Evolutionary conservation across 345 rosid genomes (phyloP).

Genomic region (Hypericum perforatum): DNA sequence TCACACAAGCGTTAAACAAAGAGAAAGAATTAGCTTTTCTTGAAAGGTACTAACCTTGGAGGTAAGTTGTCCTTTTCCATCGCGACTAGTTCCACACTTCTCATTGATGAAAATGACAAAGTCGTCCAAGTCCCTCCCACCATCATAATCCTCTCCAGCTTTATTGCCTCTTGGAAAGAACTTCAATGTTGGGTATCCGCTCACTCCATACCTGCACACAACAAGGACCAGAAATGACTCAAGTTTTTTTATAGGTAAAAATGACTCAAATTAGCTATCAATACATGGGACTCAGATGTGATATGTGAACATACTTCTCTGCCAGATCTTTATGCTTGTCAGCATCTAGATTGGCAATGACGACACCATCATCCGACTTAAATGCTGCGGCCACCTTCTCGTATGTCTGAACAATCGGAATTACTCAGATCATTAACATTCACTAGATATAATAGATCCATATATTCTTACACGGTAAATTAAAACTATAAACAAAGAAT

Average conservation of each 20-base stretch:
- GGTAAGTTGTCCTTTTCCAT: slow-evolving; percentile 78
- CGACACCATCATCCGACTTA: slow-evolving; percentile 65
- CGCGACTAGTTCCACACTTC: slow-evolving; percentile 74
- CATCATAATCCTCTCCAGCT: slow-evolving; percentile 89
- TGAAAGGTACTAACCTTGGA: slow-evolving; percentile 36
- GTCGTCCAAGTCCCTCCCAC: slow-evolving; percentile 83
- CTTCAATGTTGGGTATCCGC: slow-evolving; percentile 86
- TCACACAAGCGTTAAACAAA: background rate
- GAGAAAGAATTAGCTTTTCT: background rate
- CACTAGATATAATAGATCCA: background rate
- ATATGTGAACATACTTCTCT: slow-evolving; percentile 52
- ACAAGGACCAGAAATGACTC: background rate
- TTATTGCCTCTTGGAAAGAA: slow-evolving; percentile 87
- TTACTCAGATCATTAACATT: slow-evolving; percentile 5
- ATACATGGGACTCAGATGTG: background rate
- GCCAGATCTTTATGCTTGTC: slow-evolving; percentile 69
- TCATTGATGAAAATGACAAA: slow-evolving; percentile 83
- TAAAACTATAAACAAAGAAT: background rate
- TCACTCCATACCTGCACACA: slow-evolving; percentile 61
- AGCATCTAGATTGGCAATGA: slow-evolving; percentile 87
- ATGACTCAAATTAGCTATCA: background rate
- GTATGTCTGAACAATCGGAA: slow-evolving; percentile 37
- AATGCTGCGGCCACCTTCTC: slow-evolving; percentile 89
- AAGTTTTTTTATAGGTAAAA: background rate
- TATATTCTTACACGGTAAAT: background rate